These are phyloP conservation scores for Saturnispora galanensis DNA, from an alignment of 805 yeast species.

Conservation along the genomic window DNA sequence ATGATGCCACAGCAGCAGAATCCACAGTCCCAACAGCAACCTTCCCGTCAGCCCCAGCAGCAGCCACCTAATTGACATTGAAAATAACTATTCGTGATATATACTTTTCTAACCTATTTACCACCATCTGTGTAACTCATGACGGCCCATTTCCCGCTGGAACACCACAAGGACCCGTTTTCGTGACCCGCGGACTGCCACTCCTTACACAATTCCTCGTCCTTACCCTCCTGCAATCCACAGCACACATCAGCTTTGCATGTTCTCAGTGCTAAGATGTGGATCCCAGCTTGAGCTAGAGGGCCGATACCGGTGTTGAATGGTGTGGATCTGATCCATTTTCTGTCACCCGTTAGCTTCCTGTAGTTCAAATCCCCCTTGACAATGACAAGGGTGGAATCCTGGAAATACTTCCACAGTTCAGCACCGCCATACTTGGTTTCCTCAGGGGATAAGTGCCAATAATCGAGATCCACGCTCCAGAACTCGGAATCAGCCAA, in stretches of 20 bases:
- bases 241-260: conserved; percentile 95
- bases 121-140: conserved; percentile 46
- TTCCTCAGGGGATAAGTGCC: conserved; percentile 51
- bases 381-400: conserved; percentile 66
- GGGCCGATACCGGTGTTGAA: conserved; percentile 63
- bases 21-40: background rate
- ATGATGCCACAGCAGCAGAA: conserved; percentile 1
- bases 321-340: conserved; percentile 77
- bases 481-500: conserved; percentile 66
- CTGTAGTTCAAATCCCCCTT: conserved; percentile 97
- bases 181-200: conserved; percentile 54
- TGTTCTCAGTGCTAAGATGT: conserved; percentile 72
- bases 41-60: background rate
- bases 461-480: conserved; percentile 73
- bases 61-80: background rate
- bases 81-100: background rate
- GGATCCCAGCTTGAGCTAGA: conserved; percentile 53
- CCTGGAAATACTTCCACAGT: conserved; percentile 48
- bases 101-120: too few species aligned
- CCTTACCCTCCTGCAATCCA: conserved; percentile 66
- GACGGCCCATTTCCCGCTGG: conserved; percentile 93
- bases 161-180: conserved; percentile 68
- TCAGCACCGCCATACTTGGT: conserved; percentile 47
- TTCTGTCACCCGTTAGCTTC: conserved; percentile 83
- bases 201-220: conserved; percentile 50